Conservation (phyloP, 2,329 filamentous ascomycete genomes). For the Aspergillus eucalypticola region DNA sequence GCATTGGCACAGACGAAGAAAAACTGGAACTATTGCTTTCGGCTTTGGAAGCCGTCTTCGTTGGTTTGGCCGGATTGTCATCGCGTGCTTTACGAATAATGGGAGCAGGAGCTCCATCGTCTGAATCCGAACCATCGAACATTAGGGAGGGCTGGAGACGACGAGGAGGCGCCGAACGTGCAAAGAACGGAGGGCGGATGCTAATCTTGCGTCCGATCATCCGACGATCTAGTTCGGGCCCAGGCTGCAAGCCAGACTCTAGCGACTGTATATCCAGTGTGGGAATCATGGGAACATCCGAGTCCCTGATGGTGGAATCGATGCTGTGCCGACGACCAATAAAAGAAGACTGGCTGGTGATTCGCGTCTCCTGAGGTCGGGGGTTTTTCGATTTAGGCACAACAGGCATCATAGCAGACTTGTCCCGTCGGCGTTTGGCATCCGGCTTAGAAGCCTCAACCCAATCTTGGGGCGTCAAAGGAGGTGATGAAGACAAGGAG, state of each 20-base stretch:
- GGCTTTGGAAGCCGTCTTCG: conserved; percentile 14
- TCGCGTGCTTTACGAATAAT: conserved; percentile 34
- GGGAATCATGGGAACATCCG: conserved; percentile 28
- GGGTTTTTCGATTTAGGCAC: conserved; percentile 13
- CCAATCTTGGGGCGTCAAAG: conserved; percentile 46
- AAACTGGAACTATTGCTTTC: conserved; percentile 17
- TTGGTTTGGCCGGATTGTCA: conserved; percentile 13
- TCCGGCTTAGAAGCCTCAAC: conserved; percentile 40
- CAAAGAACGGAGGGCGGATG: conserved; percentile 40
- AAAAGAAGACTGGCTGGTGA: conserved; percentile 28
- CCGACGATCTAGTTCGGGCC: conserved; percentile 26
- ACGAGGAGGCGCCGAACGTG: conserved; percentile 28
- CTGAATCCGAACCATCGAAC: conserved; percentile 26
- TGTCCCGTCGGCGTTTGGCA: conserved; percentile 22
- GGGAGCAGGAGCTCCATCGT: conserved; percentile 38
- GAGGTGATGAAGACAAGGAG: conserved; percentile 28
- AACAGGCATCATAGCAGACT: conserved; percentile 9
- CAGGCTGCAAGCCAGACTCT: conserved; percentile 20
- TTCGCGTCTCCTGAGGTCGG: conserved; percentile 18
- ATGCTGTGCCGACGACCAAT: conserved; percentile 30
- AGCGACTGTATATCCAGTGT: conserved; percentile 32
- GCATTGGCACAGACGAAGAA: conserved; percentile 20
- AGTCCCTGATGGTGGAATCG: conserved; percentile 27
- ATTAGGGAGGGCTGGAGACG: conserved; percentile 29
- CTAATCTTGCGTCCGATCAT: conserved; percentile 30